These are phyloP conservation scores for Echinochloa phyllopogon DNA, from an alignment of 176 grass and related monocot genomes.

Conservation along the genomic window DNA sequence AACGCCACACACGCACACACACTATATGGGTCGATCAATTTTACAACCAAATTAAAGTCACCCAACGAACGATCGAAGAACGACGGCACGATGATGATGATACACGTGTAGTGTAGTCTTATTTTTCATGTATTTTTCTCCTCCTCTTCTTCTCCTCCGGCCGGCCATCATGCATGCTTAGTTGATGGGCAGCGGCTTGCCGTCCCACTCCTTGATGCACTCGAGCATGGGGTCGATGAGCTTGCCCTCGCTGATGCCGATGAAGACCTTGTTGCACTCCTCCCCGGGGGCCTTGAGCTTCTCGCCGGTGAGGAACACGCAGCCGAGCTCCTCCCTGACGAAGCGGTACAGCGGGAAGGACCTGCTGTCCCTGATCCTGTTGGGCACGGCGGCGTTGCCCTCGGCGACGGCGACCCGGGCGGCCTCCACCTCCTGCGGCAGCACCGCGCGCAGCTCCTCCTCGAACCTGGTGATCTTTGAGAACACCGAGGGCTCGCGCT, in stretches of 20 bases:
- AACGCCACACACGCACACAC: slow-evolving; percentile 29
- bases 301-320: slow-evolving; percentile 82
- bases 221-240: slow-evolving; percentile 79
- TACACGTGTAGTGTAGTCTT: slow-evolving; percentile 36
- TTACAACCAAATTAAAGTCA: slow-evolving; percentile 39
- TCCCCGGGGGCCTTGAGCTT: slow-evolving; percentile 82
- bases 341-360: slow-evolving; percentile 83
- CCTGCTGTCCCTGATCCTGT: slow-evolving; percentile 68
- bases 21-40: slow-evolving; percentile 10
- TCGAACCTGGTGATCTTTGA: slow-evolving; percentile 80
- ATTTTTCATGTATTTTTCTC: slow-evolving; percentile 37
- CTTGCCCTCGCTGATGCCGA: slow-evolving; percentile 79
- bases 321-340: slow-evolving; percentile 74
- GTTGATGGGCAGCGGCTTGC: slow-evolving; percentile 79
- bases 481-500: slow-evolving; percentile 70
- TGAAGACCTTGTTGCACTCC: slow-evolving; percentile 80
- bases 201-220: slow-evolving; percentile 88
- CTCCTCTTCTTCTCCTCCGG: background rate
- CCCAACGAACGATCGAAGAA: slow-evolving; percentile 41
- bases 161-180: slow-evolving; percentile 20
- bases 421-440: slow-evolving; percentile 74
- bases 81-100: slow-evolving; percentile 27
- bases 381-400: slow-evolving; percentile 54
- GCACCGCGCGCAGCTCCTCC: slow-evolving; percentile 56
- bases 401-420: slow-evolving; percentile 62